Evolutionary conservation across 2,329 filamentous ascomycete species (phyloP), one percentile per base, ranked within the genome.

Genomic region (Chaetothyriales sp.): DNA sequence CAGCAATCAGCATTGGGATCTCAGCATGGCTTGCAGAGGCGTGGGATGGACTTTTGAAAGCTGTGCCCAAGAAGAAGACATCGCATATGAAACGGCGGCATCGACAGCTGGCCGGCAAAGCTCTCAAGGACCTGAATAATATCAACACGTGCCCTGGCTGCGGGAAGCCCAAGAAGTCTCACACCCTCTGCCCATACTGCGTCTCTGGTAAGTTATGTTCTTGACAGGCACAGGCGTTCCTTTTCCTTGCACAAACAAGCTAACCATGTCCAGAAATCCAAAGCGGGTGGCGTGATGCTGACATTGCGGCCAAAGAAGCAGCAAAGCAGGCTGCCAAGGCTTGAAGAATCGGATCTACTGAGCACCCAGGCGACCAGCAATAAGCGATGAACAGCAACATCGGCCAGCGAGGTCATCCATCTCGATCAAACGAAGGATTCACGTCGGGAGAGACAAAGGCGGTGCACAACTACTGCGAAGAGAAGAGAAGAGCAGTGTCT

Each of bases 31-130:
- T 95, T 19, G 81, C 79, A 51, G 85, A 84, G 56, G 81, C 98
- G 62, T 96, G 90, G 90, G 90, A 95, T 60, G 88, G 86, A 5
- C 78, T 98, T 45, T 75, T 98, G 59, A 82, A 82, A 58, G 92
- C 92, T 1, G 92, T 96, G 15, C 92, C 92, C 4, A 98, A 98
- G 77, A 96, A 95, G 73, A 98, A 96, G 78, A 93, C 88, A 32
- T 95, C 90, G 43, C 87, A 98, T 68, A 86, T 86, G 74, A 95
- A 92, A 73, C 95, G 88, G 76, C 79, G 92, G 60, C 83, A 88
- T 64, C 80, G 93, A 62, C 88, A 94, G 65, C 84, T 96, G 82
- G 90, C 89, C 20, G 92, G 92, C 63, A 98, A 98, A 72, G 90
- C 82, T 44, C 69, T 98, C 60, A 86, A 95, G 71, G 92, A 98